A percentile compares a stretch with the other conserved stretches of the same genome.
phyloP scores from a whole-genome alignment of 495 filamentous ascomycete species.

The Podospora australis region DNA sequence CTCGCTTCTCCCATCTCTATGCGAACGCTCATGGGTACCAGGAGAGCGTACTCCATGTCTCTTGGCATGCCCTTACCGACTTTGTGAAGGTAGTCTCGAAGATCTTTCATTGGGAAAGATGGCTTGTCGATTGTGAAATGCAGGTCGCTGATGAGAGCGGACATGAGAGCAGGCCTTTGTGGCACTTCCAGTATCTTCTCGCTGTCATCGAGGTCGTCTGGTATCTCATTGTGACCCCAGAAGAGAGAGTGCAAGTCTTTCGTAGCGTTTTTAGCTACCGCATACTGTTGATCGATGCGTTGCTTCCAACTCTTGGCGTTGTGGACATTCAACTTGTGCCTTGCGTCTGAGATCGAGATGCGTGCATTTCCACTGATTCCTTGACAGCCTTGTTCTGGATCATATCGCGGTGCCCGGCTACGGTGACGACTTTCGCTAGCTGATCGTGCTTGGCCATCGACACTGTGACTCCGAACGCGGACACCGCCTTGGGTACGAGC shows the following conservation, averaged over 20 bases:
- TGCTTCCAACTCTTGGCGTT: conserved; percentile 91
- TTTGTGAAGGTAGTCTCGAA: conserved; percentile 72
- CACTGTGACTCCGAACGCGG: conserved; percentile 49
- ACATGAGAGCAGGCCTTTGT: conserved; percentile 78
- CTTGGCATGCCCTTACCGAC: conserved; percentile 94
- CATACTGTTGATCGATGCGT: conserved; percentile 72
- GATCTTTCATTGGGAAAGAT: conserved; percentile 74
- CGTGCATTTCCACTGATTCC: conserved; percentile 61
- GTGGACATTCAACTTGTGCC: conserved; percentile 64
- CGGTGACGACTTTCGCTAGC: conserved; percentile 20
- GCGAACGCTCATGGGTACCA: conserved; percentile 84
- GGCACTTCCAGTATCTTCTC: conserved; percentile 85
- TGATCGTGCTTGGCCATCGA: conserved; percentile 36
- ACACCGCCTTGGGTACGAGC: conserved; percentile 22
- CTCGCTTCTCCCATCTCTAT: conserved; percentile 88
- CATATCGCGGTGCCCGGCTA: conserved; percentile 51
- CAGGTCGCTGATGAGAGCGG: conserved; percentile 73
- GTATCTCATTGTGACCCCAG: conserved; percentile 75
- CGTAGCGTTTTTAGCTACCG: conserved; percentile 63
- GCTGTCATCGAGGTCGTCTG: conserved; percentile 70
- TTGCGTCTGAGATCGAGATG: conserved; percentile 66
- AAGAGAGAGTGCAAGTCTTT: conserved; percentile 74
- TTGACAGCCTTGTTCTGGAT: conserved; percentile 64
- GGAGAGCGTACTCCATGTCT: conserved; percentile 79
- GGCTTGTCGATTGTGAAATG: conserved; percentile 87